Percentiles rank a stretch among this genome's conserved stretches.
Conservation (phyloP, 495 filamentous ascomycete species). For the Wilcoxina mikolae region DNA sequence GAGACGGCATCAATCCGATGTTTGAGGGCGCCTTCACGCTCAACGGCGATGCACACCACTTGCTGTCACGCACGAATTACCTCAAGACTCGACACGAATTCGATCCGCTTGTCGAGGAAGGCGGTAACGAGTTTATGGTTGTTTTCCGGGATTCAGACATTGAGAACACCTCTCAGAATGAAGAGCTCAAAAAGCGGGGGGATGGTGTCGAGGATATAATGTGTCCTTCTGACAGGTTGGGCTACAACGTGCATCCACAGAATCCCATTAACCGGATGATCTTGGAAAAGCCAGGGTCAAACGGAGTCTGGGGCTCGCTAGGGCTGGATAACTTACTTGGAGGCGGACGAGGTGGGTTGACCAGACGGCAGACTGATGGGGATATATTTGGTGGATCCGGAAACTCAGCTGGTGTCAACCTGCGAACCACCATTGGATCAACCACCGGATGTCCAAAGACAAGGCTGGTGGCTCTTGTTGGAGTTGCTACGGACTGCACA, state of each 20-base stretch:
- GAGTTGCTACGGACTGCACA: slow-evolving; percentile 82
- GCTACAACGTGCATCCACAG: slow-evolving; percentile 28
- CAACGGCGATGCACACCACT: slow-evolving; percentile 66
- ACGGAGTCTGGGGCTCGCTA: slow-evolving; percentile 15
- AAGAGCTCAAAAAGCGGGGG: slow-evolving; percentile 8
- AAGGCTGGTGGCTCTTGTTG: slow-evolving; percentile 77
- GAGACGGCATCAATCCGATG: slow-evolving; percentile 61
- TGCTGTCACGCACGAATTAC: slow-evolving; percentile 65
- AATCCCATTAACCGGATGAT: slow-evolving; percentile 22
- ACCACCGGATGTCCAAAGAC: slow-evolving; percentile 72
- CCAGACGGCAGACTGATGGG: slow-evolving; percentile 19
- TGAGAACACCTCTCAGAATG: slow-evolving; percentile 15
- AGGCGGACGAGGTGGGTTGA: slow-evolving; percentile 11
- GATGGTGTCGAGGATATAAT: slow-evolving; percentile 15
- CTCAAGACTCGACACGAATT: slow-evolving; percentile 52
- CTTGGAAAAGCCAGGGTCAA: slow-evolving; percentile 14
- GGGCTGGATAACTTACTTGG: slow-evolving; percentile 20
- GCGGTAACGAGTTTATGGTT: slow-evolving; percentile 66
- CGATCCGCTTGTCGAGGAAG: slow-evolving; percentile 53
- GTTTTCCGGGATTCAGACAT: slow-evolving; percentile 86
- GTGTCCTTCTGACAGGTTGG: slow-evolving; percentile 25
- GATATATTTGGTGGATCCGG: slow-evolving; percentile 36
- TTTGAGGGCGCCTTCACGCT: slow-evolving; percentile 88
- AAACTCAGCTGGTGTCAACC: slow-evolving; percentile 71
- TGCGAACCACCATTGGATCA: slow-evolving; percentile 64